These are phyloP conservation scores for Ciborinia camelliae DNA, from an alignment of 2,329 filamentous ascomycete genomes.

Conservation along the genomic window DNA sequence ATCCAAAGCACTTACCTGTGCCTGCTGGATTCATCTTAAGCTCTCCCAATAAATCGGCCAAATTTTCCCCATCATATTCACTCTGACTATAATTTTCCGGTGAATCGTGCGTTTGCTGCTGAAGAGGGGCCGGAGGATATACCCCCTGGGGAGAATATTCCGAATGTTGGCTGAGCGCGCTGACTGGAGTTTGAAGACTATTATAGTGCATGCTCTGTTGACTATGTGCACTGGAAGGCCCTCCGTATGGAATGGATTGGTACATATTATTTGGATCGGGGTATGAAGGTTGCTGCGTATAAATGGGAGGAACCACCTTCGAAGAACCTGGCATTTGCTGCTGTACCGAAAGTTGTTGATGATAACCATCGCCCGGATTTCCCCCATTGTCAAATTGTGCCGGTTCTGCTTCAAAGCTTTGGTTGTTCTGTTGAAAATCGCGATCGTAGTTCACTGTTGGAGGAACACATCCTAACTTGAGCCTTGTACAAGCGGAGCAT, in stretches of 20 bases:
- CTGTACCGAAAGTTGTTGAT: slow-evolving; percentile 54
- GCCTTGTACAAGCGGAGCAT: slow-evolving; percentile 84
- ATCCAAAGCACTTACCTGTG: slow-evolving; percentile 59
- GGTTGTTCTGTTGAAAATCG: slow-evolving; percentile 32
- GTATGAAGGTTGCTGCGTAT: slow-evolving; percentile 50
- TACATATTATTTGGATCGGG: slow-evolving; percentile 41
- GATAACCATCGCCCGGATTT: slow-evolving; percentile 46
- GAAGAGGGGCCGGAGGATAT: slow-evolving; percentile 52
- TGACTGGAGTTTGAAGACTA: slow-evolving; percentile 48
- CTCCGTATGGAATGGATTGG: slow-evolving; percentile 39
- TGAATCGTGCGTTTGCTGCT: slow-evolving; percentile 38
- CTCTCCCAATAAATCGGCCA: slow-evolving; percentile 78
- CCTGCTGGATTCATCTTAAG: slow-evolving; percentile 84
- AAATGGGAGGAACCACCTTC: slow-evolving; percentile 42
- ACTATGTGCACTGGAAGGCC: slow-evolving; percentile 43
- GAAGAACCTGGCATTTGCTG: slow-evolving; percentile 43
- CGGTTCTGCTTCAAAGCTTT: slow-evolving; percentile 50
- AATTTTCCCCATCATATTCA: slow-evolving; percentile 60
- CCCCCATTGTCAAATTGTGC: slow-evolving; percentile 45
- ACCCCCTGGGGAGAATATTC: slow-evolving; percentile 48
- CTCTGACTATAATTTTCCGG: slow-evolving; percentile 57
- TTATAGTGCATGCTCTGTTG: slow-evolving; percentile 53
- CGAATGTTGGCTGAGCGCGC: slow-evolving; percentile 50
- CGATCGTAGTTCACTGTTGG: slow-evolving; percentile 48
- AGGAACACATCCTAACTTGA: slow-evolving; percentile 90